Conservation (phyloP, 1,284 basidiomycete species). For the Sanguinoderma infundibulare region DNA sequence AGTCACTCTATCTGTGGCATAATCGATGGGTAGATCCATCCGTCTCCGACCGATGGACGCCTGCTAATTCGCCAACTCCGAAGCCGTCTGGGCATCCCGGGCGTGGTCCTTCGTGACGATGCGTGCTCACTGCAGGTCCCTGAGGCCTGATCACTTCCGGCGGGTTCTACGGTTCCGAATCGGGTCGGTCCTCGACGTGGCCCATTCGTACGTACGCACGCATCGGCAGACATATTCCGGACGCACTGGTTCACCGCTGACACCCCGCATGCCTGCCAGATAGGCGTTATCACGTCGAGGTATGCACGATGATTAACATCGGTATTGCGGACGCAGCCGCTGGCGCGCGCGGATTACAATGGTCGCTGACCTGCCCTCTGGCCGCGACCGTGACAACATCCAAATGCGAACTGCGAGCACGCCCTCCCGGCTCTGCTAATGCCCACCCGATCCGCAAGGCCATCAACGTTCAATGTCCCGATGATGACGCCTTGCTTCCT, state of each 20-base stretch:
- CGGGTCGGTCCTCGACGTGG: background rate
- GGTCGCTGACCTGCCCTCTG: background rate
- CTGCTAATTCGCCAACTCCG: background rate
- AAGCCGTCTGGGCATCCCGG: background rate
- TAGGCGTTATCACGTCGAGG: constrained; percentile 1
- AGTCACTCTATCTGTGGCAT: background rate
- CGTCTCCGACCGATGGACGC: background rate
- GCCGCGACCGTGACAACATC: constrained; percentile 4
- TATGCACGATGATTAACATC: constrained; percentile 9
- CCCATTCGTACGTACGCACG: background rate
- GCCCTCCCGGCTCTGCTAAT: background rate
- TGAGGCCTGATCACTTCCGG: no score
- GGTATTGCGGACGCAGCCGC: background rate
- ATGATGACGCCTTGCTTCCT: constrained; percentile 9
- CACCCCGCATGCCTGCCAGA: background rate
- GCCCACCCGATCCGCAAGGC: background rate
- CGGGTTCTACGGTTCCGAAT: background rate
- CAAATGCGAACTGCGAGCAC: background rate
- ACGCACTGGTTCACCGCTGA: background rate
- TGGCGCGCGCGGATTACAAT: background rate
- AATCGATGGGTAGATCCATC: background rate
- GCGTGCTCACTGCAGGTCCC: no score
- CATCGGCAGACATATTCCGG: background rate
- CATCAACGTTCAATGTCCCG: constrained; percentile 16
- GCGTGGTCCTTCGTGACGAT: no score